Percentiles rank a stretch among this genome's conserved stretches.
Evolutionary conservation across 2,329 filamentous ascomycete genomes (phyloP).

Genomic region (Cytospora mali): DNA sequence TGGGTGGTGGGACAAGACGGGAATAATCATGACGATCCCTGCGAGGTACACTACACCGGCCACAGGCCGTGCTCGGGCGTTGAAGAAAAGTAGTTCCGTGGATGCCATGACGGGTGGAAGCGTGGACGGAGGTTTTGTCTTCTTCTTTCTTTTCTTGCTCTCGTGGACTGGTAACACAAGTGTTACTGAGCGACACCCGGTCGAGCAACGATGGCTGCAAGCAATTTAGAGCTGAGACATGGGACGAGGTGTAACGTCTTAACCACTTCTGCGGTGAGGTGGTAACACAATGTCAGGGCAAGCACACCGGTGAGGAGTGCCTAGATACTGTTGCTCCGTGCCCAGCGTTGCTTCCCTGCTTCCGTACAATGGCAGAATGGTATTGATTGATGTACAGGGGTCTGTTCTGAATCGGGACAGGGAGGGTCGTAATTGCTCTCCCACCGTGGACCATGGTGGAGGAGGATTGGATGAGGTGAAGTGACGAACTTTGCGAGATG

Average conservation of each 20-base stretch:
- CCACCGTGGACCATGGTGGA: constrained; percentile 6
- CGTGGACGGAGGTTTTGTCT: constrained; percentile 21
- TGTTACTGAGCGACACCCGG: constrained; percentile 21
- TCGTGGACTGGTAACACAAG: constrained; percentile 20
- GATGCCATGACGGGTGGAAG: constrained; percentile 12
- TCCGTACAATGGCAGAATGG: constrained; percentile 5
- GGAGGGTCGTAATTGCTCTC: constrained; percentile 16
- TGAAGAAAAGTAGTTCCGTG: constrained; percentile 14
- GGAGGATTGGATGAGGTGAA: constrained; percentile 24
- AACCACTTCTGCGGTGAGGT: neutral
- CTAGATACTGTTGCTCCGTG: neutral
- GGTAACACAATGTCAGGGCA: constrained; percentile 18
- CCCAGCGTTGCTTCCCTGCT: too few relatives aligned
- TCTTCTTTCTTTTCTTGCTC: constrained; percentile 12
- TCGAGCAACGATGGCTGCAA: constrained; percentile 20
- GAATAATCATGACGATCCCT: constrained; percentile 14
- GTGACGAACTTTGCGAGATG: constrained; percentile 22
- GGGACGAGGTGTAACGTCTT: constrained; percentile 4
- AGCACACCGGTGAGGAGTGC: constrained; percentile 21
- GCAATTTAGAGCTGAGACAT: constrained; percentile 27
- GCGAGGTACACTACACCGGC: constrained; percentile 24
- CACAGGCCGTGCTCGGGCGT: constrained; percentile 19
- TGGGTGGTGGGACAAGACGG: constrained; percentile 16
- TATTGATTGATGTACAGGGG: constrained; percentile 16
- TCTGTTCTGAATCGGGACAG: constrained; percentile 14